Base-by-base conservation (phyloP, 192 early-diverging fungal genomes). In the Geranomyces michiganensis region DNA sequence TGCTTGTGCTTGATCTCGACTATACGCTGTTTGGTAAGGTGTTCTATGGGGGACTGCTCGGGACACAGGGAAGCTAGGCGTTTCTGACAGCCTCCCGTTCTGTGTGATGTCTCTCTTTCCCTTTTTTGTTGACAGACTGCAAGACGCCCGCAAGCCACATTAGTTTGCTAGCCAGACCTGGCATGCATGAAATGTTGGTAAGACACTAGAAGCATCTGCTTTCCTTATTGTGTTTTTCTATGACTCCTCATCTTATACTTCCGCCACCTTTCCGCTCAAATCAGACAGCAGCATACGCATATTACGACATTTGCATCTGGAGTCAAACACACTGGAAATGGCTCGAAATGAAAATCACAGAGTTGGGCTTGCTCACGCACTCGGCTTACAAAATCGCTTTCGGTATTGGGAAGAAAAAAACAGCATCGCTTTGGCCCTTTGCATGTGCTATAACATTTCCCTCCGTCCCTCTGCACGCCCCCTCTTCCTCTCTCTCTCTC, bases 291-390 rank as follows among this genome's bases (percentile, higher is more conserved):
- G 75, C 85, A 0, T 89, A 90, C 68, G 84, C 85, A 44, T 77
- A 88, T 68, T 92, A 90, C 62, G 91, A 91, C 67, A 79, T 91
- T 62, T 86, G 90, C 9, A 85, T 92, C 53, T 92, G 91, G 91
- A 89, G 88, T 68, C 91, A 92, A 72, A 92, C 91, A 0, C 78
- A 78, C 30, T 90, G 89, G 89, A 83, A 59, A 43, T 86, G 83
- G 15, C 73, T 92, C 12, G 89, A 92, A 60, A 85, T 87, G 73
- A 92, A 92, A 51, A 88, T 92, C 22, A 92, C 90, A 10, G 77
- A 89, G 32, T 74, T 90, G 72, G 90, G 90, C 24, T 79, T 90
- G 69, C 71, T 90, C 58, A 81, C 78, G 21, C 85, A 89, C 63
- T 74, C 88, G 4, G 68, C 78, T 19, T 91, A 91, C 72, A 78